Evolutionary conservation across 2,329 filamentous ascomycete genomes (phyloP).

Genomic region (Orbilia quercus): DNA sequence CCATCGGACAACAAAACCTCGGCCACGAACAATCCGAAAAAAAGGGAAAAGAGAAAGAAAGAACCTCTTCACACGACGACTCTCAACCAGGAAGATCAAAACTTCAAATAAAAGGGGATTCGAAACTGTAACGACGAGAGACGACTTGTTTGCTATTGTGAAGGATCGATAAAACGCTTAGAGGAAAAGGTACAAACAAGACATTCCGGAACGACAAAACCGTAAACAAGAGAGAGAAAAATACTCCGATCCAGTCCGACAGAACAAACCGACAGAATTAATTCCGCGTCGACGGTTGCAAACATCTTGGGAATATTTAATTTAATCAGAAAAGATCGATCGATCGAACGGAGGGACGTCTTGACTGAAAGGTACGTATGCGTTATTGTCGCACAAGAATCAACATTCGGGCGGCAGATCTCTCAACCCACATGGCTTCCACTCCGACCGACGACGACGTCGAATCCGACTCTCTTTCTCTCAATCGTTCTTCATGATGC

Average conservation of each 20-base stretch:
- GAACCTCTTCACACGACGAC: background rate
- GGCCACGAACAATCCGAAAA: background rate
- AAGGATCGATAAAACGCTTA: slow-evolving; percentile 14
- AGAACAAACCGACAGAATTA: background rate
- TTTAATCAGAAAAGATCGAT: too few relatives aligned
- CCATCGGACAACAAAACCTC: background rate
- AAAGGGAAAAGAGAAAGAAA: background rate
- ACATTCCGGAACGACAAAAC: slow-evolving; percentile 8
- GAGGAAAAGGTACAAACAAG: slow-evolving; percentile 1
- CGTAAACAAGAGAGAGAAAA: background rate
- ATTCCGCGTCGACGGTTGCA: too few relatives aligned
- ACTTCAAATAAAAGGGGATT: background rate
- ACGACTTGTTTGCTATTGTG: slow-evolving; percentile 14
- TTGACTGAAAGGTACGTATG: slow-evolving; percentile 51
- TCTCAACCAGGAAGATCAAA: background rate
- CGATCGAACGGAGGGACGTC: slow-evolving; percentile 37
- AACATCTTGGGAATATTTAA: too few relatives aligned
- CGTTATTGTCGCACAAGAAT: slow-evolving; percentile 21
- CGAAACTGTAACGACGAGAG: slow-evolving; percentile 14
- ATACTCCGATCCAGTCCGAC: slow-evolving; percentile 17
- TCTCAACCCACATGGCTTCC: slow-evolving; percentile 18
- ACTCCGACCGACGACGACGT: slow-evolving; percentile 5
- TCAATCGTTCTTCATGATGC: background rate
- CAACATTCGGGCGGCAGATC: background rate
- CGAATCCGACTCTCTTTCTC: background rate